Percentiles rank a stretch among this genome's conserved stretches.
Conservation (phyloP, 805 yeast genomes). For the Myxozyma lipomycoides region DNA sequence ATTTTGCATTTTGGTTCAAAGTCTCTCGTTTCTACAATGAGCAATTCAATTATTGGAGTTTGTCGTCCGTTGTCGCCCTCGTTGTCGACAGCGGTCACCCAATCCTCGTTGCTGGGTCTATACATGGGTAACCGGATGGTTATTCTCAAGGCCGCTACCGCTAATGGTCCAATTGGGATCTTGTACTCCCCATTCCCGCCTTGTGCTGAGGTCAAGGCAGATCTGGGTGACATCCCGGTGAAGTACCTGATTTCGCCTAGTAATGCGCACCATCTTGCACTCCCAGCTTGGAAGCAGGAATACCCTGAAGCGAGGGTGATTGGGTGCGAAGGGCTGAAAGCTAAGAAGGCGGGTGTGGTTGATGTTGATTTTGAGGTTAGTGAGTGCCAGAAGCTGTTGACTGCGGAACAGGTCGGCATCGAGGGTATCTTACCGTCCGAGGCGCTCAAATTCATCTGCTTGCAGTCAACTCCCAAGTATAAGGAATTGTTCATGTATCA, state of each 20-base stretch:
- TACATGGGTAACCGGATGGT: conserved; percentile 22
- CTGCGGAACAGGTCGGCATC: conserved; percentile 37
- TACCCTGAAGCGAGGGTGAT: conserved; percentile 52
- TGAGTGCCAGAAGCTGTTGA: conserved; percentile 37
- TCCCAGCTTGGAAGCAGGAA: conserved; percentile 47
- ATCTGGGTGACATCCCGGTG: conserved; percentile 21
- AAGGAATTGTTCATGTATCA: no score
- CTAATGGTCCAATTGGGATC: conserved; percentile 9
- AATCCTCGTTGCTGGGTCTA: no score
- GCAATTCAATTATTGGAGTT: no score
- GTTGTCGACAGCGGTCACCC: no score
- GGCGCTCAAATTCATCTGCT: conserved; percentile 51
- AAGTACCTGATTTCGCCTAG: conserved; percentile 55
- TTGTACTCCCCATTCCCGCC: conserved; percentile 15
- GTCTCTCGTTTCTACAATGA: no score
- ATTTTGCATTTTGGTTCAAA: no score
- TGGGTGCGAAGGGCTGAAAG: conserved; percentile 45
- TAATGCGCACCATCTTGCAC: conserved; percentile 61
- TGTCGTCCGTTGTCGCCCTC: no score
- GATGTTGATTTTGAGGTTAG: conserved; percentile 44
- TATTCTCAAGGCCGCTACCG: conserved; percentile 10
- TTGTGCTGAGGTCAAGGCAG: neutral
- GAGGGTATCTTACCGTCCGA: conserved; percentile 23
- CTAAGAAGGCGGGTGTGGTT: conserved; percentile 36
- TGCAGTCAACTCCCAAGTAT: no score